phyloP scores from a whole-genome alignment of 495 filamentous ascomycete genomes.

The Cudoniella acicularis region DNA sequence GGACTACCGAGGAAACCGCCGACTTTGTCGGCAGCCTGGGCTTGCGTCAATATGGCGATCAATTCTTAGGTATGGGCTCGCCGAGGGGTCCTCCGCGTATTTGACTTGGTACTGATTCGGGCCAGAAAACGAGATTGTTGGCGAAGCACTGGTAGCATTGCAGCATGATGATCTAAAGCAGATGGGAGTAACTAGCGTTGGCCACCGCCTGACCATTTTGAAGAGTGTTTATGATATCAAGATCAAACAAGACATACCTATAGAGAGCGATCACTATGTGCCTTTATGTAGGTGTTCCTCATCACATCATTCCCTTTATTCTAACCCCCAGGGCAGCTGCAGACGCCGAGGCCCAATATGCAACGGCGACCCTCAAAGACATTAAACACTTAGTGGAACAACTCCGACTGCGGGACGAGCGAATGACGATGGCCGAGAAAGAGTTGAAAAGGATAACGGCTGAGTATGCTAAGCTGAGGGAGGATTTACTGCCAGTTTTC shows the following conservation, averaged over 20 bases:
- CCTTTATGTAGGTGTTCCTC: conserved; percentile 69
- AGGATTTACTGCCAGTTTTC: conserved; percentile 86
- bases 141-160: conserved; percentile 83
- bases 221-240: conserved; percentile 96
- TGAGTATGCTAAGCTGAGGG: conserved; percentile 77
- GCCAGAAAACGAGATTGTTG: conserved; percentile 87
- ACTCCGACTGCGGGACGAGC: conserved; percentile 80
- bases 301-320: background rate
- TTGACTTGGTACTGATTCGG: conserved; percentile 32
- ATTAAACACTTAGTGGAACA: conserved; percentile 84
- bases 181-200: conserved; percentile 88
- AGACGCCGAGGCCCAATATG: conserved; percentile 79
- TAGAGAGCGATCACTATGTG: conserved; percentile 91
- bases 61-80: conserved; percentile 75
- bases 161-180: conserved; percentile 91
- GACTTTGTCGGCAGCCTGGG: conserved; percentile 79
- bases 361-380: conserved; percentile 85
- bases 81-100: no score
- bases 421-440: conserved; percentile 72
- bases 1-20: conserved; percentile 84
- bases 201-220: conserved; percentile 89
- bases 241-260: conserved; percentile 81
- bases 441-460: conserved; percentile 79
- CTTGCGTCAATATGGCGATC: conserved; percentile 76
- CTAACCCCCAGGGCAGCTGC: conserved; percentile 56